phyloP scores from a whole-genome alignment of 2,329 filamentous ascomycete species.

The Trichoderma sp. region DNA sequence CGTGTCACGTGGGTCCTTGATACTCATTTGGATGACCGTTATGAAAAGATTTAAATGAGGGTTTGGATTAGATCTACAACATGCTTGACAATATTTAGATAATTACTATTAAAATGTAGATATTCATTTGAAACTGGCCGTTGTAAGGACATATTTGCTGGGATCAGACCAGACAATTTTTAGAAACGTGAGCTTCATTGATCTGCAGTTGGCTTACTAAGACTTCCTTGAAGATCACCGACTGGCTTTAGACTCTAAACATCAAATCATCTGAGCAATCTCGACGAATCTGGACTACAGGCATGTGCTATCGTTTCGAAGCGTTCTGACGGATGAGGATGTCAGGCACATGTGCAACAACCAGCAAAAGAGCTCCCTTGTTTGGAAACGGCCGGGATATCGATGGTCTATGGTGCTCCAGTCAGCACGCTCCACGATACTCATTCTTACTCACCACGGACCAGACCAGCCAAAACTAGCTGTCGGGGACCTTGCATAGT shows the following conservation, averaged over 20 bases:
- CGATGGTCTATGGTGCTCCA: not conserved
- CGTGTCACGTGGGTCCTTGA: not conserved
- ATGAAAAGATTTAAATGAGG: not conserved
- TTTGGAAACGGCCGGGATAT: not conserved
- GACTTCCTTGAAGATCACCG: not conserved
- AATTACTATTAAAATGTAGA: not conserved
- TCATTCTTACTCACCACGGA: not conserved
- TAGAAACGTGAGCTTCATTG: not conserved
- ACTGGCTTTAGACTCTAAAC: not conserved
- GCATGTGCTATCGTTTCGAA: not conserved
- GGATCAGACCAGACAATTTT: not conserved
- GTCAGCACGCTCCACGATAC: not conserved
- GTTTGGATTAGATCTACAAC: not conserved
- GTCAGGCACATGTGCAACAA: not conserved
- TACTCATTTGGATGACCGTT: not conserved
- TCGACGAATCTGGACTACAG: not conserved
- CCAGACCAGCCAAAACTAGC: not conserved
- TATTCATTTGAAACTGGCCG: not conserved
- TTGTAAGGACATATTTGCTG: not conserved
- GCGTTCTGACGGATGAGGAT: not conserved
- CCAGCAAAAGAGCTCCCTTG: not conserved
- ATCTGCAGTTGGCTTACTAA: not conserved
- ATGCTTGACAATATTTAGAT: not conserved
- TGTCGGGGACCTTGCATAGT: constrained; percentile 14
- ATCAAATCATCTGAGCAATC: not conserved